A percentile compares a stretch with the other conserved stretches of the same genome.
Conservation (phyloP, 2,329 filamentous ascomycete species). For the Xylaria polymorpha region DNA sequence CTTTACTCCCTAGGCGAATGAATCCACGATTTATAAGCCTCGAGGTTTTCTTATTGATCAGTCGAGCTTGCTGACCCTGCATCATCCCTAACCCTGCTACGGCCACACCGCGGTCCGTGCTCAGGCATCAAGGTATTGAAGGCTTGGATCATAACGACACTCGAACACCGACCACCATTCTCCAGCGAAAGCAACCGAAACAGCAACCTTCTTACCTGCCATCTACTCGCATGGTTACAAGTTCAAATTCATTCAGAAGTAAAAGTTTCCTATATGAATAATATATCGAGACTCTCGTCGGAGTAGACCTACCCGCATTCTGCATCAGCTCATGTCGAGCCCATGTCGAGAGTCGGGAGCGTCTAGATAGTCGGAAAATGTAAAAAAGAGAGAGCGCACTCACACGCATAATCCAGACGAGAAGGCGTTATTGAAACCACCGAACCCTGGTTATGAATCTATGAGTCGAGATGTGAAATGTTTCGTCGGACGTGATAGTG, state of each 20-base stretch:
- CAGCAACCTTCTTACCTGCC: background rate
- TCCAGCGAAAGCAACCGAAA: background rate
- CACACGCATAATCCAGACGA: background rate
- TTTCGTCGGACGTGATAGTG: background rate
- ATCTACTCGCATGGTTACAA: background rate
- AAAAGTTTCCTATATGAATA: background rate
- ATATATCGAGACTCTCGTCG: background rate
- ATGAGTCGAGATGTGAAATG: background rate
- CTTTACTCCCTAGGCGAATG: background rate
- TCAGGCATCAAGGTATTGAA: background rate
- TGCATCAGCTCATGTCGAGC: background rate
- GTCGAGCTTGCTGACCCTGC: conserved; percentile 4
- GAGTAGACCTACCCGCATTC: background rate
- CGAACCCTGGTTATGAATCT: background rate
- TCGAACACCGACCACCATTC: background rate
- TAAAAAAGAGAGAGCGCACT: background rate
- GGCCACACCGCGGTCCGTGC: conserved; percentile 23
- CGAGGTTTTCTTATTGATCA: conserved; percentile 18
- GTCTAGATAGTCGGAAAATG: background rate
- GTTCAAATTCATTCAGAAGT: background rate
- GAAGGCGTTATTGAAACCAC: background rate
- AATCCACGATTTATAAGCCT: conserved; percentile 29
- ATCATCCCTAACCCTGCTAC: background rate
- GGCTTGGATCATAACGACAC: background rate
- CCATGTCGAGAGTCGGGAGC: too few species aligned